A percentile compares a stretch with the other conserved stretches of the same genome.
Conservation (phyloP, 2,329 filamentous ascomycete genomes). For the Neurospora crassa region DNA sequence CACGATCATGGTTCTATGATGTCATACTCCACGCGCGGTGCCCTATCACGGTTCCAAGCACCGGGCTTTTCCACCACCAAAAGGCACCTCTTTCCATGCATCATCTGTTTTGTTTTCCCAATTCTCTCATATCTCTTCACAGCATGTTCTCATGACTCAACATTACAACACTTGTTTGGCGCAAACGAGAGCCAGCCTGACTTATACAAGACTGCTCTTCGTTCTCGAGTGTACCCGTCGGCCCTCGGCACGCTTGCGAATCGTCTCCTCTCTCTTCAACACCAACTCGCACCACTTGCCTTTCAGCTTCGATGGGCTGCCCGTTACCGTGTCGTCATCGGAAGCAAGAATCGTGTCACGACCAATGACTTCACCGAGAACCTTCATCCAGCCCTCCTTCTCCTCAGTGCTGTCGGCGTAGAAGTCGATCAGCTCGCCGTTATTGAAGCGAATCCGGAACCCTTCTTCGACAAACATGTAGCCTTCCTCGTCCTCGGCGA, state of each 20-base stretch:
- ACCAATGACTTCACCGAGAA: constrained; percentile 62
- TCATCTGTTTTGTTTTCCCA: background rate
- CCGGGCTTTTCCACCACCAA: background rate
- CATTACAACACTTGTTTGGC: background rate
- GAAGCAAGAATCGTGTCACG: constrained; percentile 38
- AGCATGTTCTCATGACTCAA: background rate
- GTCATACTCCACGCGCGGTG: background rate
- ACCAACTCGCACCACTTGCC: constrained; percentile 60
- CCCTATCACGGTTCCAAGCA: background rate
- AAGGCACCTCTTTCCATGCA: background rate
- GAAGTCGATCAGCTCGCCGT: constrained; percentile 97
- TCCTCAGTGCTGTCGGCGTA: constrained; percentile 82
- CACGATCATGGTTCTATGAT: background rate
- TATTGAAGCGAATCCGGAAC: constrained; percentile 96
- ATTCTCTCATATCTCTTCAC: background rate
- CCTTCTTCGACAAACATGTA: constrained; percentile 99
- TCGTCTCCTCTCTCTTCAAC: constrained; percentile 51
- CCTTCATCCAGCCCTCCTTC: constrained; percentile 93
- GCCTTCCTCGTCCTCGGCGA: constrained; percentile 95
- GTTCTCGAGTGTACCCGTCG: constrained; percentile 44
- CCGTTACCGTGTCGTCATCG: constrained; percentile 31
- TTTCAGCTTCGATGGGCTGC: constrained; percentile 30
- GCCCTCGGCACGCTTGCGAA: constrained; percentile 44
- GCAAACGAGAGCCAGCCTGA: constrained; percentile 4
- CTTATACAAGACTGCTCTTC: constrained; percentile 35